phyloP scores from a whole-genome alignment of 148 eudicot species.

The Linanthus parryae region DNA sequence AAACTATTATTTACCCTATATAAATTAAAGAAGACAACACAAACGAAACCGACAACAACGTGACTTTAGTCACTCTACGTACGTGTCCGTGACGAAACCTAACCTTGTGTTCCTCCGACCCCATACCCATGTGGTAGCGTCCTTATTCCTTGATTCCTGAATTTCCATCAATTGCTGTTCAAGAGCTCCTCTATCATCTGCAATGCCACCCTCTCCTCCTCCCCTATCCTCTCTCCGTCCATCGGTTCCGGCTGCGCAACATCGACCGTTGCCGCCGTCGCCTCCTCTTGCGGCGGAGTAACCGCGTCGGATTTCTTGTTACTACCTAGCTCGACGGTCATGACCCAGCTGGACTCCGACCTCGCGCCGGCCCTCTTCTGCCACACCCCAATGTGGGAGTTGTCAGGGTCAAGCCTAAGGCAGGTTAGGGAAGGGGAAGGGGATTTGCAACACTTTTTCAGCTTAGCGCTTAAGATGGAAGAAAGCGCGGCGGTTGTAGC shows the following conservation, averaged over 20 bases:
- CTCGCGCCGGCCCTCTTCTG: constrained; percentile 20
- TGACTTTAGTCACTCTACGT: no score
- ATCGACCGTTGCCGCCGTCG: neutral
- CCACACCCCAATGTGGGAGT: constrained; percentile 31
- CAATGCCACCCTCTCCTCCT: constrained; percentile 18
- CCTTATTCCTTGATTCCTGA: no score
- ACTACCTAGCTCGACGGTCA: constrained; percentile 15
- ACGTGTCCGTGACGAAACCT: no score
- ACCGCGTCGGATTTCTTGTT: no score
- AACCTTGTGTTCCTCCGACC: no score
- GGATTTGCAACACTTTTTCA: constrained; percentile 19
- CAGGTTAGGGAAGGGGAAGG: constrained; percentile 29
- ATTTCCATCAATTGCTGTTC: constrained; percentile 11
- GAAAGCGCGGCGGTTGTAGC: constrained; percentile 8
- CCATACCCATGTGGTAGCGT: no score
- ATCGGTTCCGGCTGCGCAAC: neutral
- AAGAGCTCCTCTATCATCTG: constrained; percentile 29
- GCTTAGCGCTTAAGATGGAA: constrained; percentile 20
- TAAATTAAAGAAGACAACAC: no score
- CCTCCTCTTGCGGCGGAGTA: neutral
- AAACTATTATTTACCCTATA: no score
- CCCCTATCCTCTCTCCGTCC: constrained; percentile 2
- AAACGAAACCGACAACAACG: no score
- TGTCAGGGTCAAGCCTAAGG: constrained; percentile 30
- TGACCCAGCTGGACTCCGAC: constrained; percentile 21